Evolutionary conservation across 768 basidiomycete genomes (phyloP).

Genomic region (Agrocybe chaxingu): DNA sequence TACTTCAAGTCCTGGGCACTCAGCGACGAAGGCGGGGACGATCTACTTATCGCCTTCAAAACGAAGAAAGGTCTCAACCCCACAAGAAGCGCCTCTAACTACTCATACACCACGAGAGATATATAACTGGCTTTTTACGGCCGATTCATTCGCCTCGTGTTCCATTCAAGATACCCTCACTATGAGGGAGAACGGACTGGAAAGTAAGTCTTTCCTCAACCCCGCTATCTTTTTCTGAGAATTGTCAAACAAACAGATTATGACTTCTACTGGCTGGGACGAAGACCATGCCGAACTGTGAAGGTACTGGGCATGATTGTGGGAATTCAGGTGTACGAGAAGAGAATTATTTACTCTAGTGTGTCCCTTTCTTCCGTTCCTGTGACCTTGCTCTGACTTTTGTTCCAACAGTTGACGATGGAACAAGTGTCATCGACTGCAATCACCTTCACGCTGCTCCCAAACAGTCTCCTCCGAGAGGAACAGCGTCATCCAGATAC

Average conservation of each 20-base stretch:
- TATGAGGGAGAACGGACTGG: conserved; percentile 35
- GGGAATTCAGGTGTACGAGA: conserved; percentile 58
- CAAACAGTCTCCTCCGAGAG: conserved; percentile 16
- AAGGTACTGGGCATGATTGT: conserved; percentile 62
- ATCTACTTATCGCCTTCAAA: conserved; percentile 20
- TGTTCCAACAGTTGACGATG: conserved; percentile 63
- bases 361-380: conserved; percentile 13
- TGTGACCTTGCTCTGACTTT: background rate
- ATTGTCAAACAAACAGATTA: conserved; percentile 28
- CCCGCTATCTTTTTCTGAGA: background rate
- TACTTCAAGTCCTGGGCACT: conserved; percentile 9
- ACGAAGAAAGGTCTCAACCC: conserved; percentile 8
- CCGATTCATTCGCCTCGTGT: conserved; percentile 53
- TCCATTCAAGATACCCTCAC: conserved; percentile 48
- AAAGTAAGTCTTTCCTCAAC: conserved; percentile 24
- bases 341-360: conserved; percentile 59
- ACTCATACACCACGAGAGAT: conserved; percentile 25
- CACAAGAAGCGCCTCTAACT: background rate
- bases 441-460: conserved; percentile 33
- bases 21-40: background rate
- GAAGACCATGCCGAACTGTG: conserved; percentile 67
- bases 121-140: conserved; percentile 56
- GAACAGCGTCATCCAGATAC: conserved; percentile 10
- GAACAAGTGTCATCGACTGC: conserved; percentile 72
- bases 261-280: conserved; percentile 71